A percentile compares a stretch with the other conserved stretches of the same genome.
phyloP scores from a whole-genome alignment of 176 grass and related monocot genomes.

The Ensete ventricosum region DNA sequence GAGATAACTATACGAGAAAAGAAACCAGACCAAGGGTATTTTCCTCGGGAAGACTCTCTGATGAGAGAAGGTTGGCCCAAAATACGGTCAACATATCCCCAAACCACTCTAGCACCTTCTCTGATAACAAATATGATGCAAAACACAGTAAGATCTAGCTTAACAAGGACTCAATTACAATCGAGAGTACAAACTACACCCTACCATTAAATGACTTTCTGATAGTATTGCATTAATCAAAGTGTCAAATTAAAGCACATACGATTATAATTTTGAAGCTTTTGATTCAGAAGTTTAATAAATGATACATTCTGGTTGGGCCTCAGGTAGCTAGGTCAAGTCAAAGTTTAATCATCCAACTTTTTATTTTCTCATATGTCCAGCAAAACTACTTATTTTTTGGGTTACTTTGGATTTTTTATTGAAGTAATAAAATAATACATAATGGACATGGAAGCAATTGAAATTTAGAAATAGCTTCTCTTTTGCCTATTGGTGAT shows the following conservation, averaged over 20 bases:
- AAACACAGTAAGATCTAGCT: background rate
- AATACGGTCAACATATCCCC: slow-evolving; percentile 99
- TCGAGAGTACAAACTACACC: too few relatives aligned
- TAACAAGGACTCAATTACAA: background rate
- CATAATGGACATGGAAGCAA: too few relatives aligned
- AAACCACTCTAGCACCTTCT: slow-evolving; percentile 94
- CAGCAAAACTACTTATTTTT: too few relatives aligned
- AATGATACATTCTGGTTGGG: background rate
- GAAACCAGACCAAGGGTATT: slow-evolving; percentile 81
- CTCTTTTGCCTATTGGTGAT: too few relatives aligned
- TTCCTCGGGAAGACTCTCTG: slow-evolving; percentile 90
- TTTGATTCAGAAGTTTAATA: background rate
- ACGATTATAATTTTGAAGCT: background rate
- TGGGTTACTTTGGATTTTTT: too few relatives aligned
- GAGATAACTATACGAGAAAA: slow-evolving; percentile 53
- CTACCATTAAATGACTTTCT: too few relatives aligned
- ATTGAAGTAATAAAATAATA: too few relatives aligned
- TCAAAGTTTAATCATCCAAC: too few relatives aligned
- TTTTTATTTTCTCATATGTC: too few relatives aligned
- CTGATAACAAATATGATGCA: slow-evolving; percentile 32
- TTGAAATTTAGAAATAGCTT: too few relatives aligned
- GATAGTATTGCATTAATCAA: background rate
- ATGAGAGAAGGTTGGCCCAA: slow-evolving; percentile 94
- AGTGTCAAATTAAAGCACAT: background rate
- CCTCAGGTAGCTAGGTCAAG: too few relatives aligned